A percentile compares a stretch with the other conserved stretches of the same genome.
phyloP scores from a whole-genome alignment of 805 yeast genomes.

The Blastobotrys peoriensis region DNA sequence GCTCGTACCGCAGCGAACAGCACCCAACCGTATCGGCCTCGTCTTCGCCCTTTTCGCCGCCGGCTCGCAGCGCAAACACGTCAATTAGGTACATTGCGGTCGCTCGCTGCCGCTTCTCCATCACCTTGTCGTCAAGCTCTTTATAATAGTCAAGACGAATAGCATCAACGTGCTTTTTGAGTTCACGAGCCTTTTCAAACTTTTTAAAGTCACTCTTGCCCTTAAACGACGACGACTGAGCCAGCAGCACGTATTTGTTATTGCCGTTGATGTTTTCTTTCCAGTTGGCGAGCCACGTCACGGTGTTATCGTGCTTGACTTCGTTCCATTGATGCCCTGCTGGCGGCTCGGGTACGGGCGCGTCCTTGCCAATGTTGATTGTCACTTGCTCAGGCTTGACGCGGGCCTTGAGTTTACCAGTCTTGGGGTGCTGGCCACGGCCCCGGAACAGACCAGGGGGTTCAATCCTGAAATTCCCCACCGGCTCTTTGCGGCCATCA shows the following conservation, averaged over 20 bases:
- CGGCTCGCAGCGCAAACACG: conserved; percentile 91
- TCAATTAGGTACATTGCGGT: conserved; percentile 91
- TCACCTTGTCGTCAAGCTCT: conserved; percentile 64
- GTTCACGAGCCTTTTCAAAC: conserved; percentile 87
- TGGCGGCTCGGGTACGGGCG: conserved; percentile 75
- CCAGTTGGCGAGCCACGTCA: conserved; percentile 97
- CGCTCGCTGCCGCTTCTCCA: conserved; percentile 87
- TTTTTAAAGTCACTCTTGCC: conserved; percentile 88
- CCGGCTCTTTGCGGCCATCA: conserved; percentile 85
- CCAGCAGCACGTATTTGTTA: conserved; percentile 83
- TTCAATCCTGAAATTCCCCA: conserved; percentile 90
- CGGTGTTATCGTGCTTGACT: conserved; percentile 79
- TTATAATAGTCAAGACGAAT: conserved; percentile 71
- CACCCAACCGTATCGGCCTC: conserved; percentile 99
- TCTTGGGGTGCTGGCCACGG: conserved; percentile 94
- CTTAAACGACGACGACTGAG: conserved; percentile 83
- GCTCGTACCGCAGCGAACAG: conserved; percentile 89
- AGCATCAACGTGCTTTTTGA: conserved; percentile 61
- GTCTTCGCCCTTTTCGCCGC: conserved; percentile 95
- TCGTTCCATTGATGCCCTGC: conserved; percentile 89
- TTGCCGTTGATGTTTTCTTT: conserved; percentile 82
- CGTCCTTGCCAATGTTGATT: conserved; percentile 68
- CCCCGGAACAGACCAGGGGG: conserved; percentile 97
- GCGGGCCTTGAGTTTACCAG: conserved; percentile 83
- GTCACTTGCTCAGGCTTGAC: conserved; percentile 88